A percentile compares a stretch with the other conserved stretches of the same genome.
These are phyloP conservation scores for Pseudocercospora pini-densiflorae DNA, from an alignment of 2,329 filamentous ascomycete species.

Conservation along the genomic window DNA sequence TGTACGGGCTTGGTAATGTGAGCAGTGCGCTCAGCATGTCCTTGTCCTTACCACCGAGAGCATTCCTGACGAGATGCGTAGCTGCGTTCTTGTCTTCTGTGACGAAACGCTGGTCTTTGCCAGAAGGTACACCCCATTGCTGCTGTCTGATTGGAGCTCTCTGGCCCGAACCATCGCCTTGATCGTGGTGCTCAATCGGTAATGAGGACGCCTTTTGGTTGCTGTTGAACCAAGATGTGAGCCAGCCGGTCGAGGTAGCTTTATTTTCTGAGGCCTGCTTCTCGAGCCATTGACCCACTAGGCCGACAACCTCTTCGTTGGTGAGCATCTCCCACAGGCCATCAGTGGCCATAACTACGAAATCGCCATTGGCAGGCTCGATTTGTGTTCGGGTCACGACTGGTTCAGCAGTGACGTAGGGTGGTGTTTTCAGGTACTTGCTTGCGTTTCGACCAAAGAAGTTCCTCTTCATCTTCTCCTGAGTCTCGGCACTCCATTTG, in stretches of 20 bases:
- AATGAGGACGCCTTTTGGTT: constrained; percentile 55
- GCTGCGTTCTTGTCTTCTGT: constrained; percentile 96
- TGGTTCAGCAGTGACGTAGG: constrained; percentile 96
- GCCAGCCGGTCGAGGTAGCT: constrained; percentile 59
- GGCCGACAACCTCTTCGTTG: constrained; percentile 95
- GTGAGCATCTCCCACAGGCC: constrained; percentile 99
- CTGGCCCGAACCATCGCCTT: constrained; percentile 65
- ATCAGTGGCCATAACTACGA: constrained; percentile 94
- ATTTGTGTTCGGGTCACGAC: constrained; percentile 93
- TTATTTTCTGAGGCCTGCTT: constrained; percentile 59
- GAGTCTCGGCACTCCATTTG: constrained; percentile 90
- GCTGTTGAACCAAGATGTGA: constrained; percentile 69
- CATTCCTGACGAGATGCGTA: constrained; percentile 93
- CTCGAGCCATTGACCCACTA: constrained; percentile 97
- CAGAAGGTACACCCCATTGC: constrained; percentile 84
- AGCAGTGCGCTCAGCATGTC: constrained; percentile 93
- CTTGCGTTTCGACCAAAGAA: constrained; percentile 87
- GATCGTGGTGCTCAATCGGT: constrained; percentile 72
- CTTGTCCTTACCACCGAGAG: constrained; percentile 87
- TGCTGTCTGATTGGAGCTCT: constrained; percentile 84
- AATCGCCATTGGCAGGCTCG: constrained; percentile 86
- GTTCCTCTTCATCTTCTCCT: constrained; percentile 77
- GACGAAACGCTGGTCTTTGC: constrained; percentile 80
- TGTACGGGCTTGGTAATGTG: constrained; percentile 89
- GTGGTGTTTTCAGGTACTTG: constrained; percentile 81